phyloP scores from a whole-genome alignment of 345 rosid genomes.

The Conringia planisiliqua region DNA sequence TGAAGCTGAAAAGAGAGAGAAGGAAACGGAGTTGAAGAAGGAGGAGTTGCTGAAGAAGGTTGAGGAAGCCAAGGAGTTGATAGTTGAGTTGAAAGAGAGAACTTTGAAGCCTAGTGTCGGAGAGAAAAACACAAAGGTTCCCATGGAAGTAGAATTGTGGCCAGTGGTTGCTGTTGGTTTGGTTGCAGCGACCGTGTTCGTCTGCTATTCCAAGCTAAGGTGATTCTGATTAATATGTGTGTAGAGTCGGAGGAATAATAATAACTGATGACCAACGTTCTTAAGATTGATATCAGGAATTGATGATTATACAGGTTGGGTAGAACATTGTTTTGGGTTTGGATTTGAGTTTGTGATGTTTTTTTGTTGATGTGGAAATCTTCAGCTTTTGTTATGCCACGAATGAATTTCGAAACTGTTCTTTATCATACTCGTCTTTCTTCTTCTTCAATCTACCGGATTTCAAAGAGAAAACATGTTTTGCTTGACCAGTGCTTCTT shows the following conservation, averaged over 20 bases:
- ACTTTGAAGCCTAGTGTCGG: constrained; percentile 29
- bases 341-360: constrained; percentile 30
- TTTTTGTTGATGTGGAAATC: constrained; percentile 8
- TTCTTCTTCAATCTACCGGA: neutral
- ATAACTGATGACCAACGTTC: constrained; percentile 15
- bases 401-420: neutral
- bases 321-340: constrained; percentile 8
- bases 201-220: constrained; percentile 42
- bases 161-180: constrained; percentile 47
- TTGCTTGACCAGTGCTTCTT: neutral
- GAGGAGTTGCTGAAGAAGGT: constrained; percentile 41
- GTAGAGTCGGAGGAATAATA: constrained; percentile 6
- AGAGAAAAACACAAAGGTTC: constrained; percentile 14
- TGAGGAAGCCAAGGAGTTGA: constrained; percentile 38
- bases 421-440: neutral
- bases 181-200: constrained; percentile 47
- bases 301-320: constrained; percentile 17
- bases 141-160: constrained; percentile 32
- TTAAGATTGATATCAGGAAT: constrained; percentile 34
- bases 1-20: constrained; percentile 35
- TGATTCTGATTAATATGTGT: constrained; percentile 23
- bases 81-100: constrained; percentile 43
- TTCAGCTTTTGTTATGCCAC: neutral
- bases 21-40: constrained; percentile 37
- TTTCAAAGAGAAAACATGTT: neutral